These are phyloP conservation scores for Stylosanthes scabra DNA, from an alignment of 331 rosid genomes.

Conservation along the genomic window DNA sequence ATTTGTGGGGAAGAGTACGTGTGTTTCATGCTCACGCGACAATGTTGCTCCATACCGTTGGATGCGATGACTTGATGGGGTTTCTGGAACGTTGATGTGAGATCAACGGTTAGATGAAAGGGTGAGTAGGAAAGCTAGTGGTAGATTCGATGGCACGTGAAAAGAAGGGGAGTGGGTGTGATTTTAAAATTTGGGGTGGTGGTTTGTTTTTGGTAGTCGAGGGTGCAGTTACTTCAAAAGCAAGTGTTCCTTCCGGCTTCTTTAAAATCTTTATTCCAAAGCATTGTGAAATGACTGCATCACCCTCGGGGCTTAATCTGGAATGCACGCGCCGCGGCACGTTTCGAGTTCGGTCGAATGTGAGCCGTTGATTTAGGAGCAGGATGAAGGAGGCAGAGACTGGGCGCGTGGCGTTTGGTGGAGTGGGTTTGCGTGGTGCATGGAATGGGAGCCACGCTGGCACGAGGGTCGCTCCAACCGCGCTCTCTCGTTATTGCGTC, in stretches of 20 bases:
- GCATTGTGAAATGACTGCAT: slow-evolving; percentile 52
- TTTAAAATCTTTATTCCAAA: slow-evolving; percentile 68
- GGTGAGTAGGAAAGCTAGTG: background rate
- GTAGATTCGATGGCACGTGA: background rate
- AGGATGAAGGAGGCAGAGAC: background rate
- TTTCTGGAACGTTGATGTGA: background rate
- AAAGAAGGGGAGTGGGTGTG: background rate
- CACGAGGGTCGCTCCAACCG: background rate
- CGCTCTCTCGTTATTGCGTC: background rate
- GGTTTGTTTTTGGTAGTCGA: slow-evolving; percentile 51
- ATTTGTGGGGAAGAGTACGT: slow-evolving; percentile 6
- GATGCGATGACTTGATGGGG: background rate
- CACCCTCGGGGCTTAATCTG: background rate
- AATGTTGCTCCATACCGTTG: background rate
- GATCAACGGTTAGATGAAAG: slow-evolving; percentile 12
- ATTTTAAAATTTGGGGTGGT: slow-evolving; percentile 31
- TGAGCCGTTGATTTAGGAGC: slow-evolving; percentile 12
- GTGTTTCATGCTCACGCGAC: background rate
- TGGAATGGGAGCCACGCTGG: slow-evolving; percentile 40
- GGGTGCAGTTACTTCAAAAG: slow-evolving; percentile 68
- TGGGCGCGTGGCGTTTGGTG: slow-evolving; percentile 30
- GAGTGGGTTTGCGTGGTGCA: slow-evolving; percentile 33
- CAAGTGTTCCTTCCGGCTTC: slow-evolving; percentile 60
- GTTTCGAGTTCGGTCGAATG: background rate
- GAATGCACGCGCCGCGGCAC: background rate